Evolutionary conservation across 2,329 filamentous ascomycete genomes (phyloP).

Genomic region (Alternaria rosae): DNA sequence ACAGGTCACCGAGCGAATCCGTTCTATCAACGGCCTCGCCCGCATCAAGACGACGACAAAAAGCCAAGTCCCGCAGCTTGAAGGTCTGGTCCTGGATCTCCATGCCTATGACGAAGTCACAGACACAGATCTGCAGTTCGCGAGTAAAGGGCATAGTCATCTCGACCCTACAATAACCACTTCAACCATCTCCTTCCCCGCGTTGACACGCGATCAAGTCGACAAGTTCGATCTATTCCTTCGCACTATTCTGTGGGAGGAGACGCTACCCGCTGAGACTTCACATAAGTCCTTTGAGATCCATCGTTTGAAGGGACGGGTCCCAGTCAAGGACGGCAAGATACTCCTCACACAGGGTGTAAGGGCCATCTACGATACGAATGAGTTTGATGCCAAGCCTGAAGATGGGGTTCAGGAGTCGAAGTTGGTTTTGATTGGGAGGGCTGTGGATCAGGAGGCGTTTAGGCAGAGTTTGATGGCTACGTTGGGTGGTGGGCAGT

Average conservation of each 20-base stretch:
- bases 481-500: neutral
- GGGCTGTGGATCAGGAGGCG: slow-evolving; percentile 32
- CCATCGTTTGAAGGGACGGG: slow-evolving; percentile 84
- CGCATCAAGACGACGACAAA: slow-evolving; percentile 82
- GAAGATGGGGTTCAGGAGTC: slow-evolving; percentile 11
- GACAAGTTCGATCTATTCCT: slow-evolving; percentile 79
- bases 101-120: slow-evolving; percentile 90
- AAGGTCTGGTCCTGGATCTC: slow-evolving; percentile 86
- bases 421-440: slow-evolving; percentile 46
- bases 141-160: slow-evolving; percentile 83
- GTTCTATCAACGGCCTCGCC: slow-evolving; percentile 88
- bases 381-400: slow-evolving; percentile 59
- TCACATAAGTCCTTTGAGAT: slow-evolving; percentile 70
- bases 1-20: slow-evolving; percentile 73
- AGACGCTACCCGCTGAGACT: slow-evolving; percentile 59
- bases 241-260: slow-evolving; percentile 84
- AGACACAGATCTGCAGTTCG: slow-evolving; percentile 68
- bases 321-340: slow-evolving; percentile 70
- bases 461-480: slow-evolving; percentile 21
- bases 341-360: slow-evolving; percentile 89
- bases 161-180: slow-evolving; percentile 91
- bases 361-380: slow-evolving; percentile 89
- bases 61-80: slow-evolving; percentile 79
- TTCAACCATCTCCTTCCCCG: slow-evolving; percentile 72
- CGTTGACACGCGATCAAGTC: slow-evolving; percentile 66